Base-by-base conservation (phyloP, 1,284 basidiomycete genomes). In the Naganishia albida region DNA sequence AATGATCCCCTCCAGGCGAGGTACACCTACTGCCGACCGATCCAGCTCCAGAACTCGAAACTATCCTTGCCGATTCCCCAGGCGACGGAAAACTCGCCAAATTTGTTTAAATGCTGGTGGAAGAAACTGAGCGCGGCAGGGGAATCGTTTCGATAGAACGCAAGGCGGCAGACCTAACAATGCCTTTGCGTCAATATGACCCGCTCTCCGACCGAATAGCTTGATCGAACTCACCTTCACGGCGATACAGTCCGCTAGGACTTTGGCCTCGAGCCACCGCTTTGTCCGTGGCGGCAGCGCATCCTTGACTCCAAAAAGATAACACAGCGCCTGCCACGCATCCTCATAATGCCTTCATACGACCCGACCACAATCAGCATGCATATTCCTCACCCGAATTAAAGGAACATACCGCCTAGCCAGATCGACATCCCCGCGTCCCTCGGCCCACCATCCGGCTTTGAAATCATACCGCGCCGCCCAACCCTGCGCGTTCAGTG, bases 51-150 rank as follows among this genome's bases (percentile, higher is more conserved):
- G 74, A 88, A 98, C 76, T 98, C 96, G 71, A 90, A 96, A 0
- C 91, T 96, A 72, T 93, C 89, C 72, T 93, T 91, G n/a, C 93
- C 93, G 62, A 98, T 97, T 2, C 91, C 92, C 95, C 95, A 98
- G 0, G 90, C 89, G 7, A 89, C 83, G 10, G 90, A 93, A 64
- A 98, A 85, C 70, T 94, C 91, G 7, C 87, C 85, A 70, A 98
- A 95, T 64, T 87, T 86, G 34, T 87, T 85, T 68, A 95, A 83
- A 74, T 98, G 94, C 20, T 85, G 84, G 62, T 86, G 88, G 73
- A 95, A 89, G 67, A 93, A 89, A 0, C 85, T 85, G 3, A 94
- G 80, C 0, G 90, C 88, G 1, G 90, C 84, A 0, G 86, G 80
- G 38, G 90, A 86, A 67, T 93, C 90, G 68, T 87, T 87, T 69